Evolutionary conservation across 345 rosid species (phyloP).

Genomic region (Arabidopsis arenosa): DNA sequence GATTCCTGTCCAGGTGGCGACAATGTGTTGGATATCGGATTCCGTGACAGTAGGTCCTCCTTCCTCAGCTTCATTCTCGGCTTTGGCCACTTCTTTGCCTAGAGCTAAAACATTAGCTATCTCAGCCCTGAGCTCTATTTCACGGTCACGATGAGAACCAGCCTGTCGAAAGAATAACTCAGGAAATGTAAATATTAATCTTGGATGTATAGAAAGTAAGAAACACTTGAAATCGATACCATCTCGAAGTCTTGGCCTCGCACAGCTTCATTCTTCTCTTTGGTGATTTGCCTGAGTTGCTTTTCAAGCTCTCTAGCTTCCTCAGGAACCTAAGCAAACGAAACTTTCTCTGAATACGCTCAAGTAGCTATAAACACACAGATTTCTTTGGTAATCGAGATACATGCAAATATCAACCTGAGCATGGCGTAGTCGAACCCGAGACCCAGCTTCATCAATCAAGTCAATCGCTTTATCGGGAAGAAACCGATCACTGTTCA

Average conservation of each 20-base stretch:
- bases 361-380: not conserved
- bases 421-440: constrained; percentile 94
- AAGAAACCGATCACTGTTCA: constrained; percentile 87
- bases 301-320: constrained; percentile 97
- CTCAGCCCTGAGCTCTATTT: constrained; percentile 94
- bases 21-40: constrained; percentile 92
- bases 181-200: constrained; percentile 10
- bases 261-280: constrained; percentile 97
- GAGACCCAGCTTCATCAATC: constrained; percentile 99
- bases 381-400: not conserved
- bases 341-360: constrained; percentile 24
- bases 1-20: constrained; percentile 95
- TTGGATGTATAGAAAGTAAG: constrained; percentile 4
- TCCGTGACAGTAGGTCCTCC: constrained; percentile 85
- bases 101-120: constrained; percentile 77
- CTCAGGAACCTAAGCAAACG: constrained; percentile 79
- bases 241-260: constrained; percentile 95
- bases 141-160: constrained; percentile 90
- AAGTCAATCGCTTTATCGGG: constrained; percentile 99
- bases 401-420: constrained; percentile 57
- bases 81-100: constrained; percentile 96
- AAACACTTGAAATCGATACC: constrained; percentile 49
- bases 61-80: constrained; percentile 88
- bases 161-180: constrained; percentile 61
- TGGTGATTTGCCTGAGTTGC: constrained; percentile 89